Evolutionary conservation across 2,329 filamentous ascomycete genomes (phyloP), one percentile per base, ranked within the genome.

Genomic region (Aspergillus nomiae): DNA sequence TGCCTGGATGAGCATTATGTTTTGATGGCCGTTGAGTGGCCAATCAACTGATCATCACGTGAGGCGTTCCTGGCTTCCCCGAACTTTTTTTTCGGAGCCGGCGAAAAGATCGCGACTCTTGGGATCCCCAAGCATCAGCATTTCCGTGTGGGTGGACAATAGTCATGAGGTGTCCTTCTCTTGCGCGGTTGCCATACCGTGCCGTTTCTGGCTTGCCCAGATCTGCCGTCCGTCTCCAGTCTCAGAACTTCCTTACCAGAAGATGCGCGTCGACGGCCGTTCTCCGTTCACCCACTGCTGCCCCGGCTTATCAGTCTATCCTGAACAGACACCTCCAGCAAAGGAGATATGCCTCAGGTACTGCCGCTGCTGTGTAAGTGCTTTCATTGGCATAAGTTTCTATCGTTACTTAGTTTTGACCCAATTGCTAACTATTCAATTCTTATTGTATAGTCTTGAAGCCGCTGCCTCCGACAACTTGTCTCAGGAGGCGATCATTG

Each of bases 401-500:
- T 34, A 34, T 10, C 11, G 14, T n/a, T 24, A 7, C 8, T 38
- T 38, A 16, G 16, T 11, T 14, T 26, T 24, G 38, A 41, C 19
- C 38, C n/a, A 36, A 58, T 64, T 59, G 56, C 58, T 67, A 55
- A 67, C 55, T 34, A 36, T 5, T 34, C 19, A 7, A 55, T 16
- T 60, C 43, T 69, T 61, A 69, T 24, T 38, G 55, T n/a, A 61
- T 70, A 84, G 83, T 62, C 78, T 84, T 56, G 86, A 88, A 19
- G 80, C 83, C 48, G 81, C 83, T 57, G 83, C 87, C 68, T 86
- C 87, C 10, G 82, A 83, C 48, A 76, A 79, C 51, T 79, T 90
- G 58, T 83, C 86, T 2, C 86, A 89, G 74, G 83, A 88, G 61
- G 84, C 85, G 21, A 90, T 96, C 66, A 89, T 93, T 59, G 88